Evolutionary conservation across 306 rosid species (phyloP), one percentile per base, ranked within the genome.

Genomic region (Hylodesmum podocarpum): DNA sequence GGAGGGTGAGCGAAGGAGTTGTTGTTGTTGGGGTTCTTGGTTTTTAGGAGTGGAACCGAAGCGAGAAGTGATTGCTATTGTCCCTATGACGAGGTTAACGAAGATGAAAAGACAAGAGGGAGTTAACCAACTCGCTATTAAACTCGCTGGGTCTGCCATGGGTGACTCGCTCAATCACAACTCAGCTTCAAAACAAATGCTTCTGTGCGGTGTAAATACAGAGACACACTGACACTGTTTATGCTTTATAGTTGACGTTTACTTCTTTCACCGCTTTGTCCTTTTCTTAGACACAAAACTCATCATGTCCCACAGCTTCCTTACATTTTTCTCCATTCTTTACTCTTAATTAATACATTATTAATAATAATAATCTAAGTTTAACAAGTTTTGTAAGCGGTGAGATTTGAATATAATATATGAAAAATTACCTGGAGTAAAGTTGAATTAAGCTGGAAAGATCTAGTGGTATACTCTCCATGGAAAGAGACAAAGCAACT

Each of bases 81-180:
- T 83, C 28, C 70, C 86, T 64, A 93, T 91, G 43, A 82, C 85
- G 80, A 93, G 82, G 97, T 95, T 95, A 63, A 92, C 16, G 61
- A 92, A 2, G 83, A 95, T 22, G 89, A 92, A 95, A 14, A 95
- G 88, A 22, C 83, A 76, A 46, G 87, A 68, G 11, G 96, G 91
- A 2, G 90, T 92, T 68, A 88, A 1, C 97, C 92, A 95, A 50
- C 43, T 73, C 1, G 84, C 67, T 21, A 81, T 12, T 44, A 53
- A 40, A 70, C 63, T 54, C 31, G 73, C 73, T 34, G 79, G 65
- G 5, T 81, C 86, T 11, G 73, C 79, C 88, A 83, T 83, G 1
- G 6, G 0, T 24, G 33, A n/a, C n/a, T n/a, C n/a, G n/a, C n/a
- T n/a, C n/a, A n/a, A n/a, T n/a, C n/a, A n/a, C n/a, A n/a, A n/a